Percentiles rank a stretch among this genome's conserved stretches.
These are phyloP conservation scores for Discostella pseudostelligera DNA, from an alignment of 108 stramenopile species.

Conservation along the genomic window DNA sequence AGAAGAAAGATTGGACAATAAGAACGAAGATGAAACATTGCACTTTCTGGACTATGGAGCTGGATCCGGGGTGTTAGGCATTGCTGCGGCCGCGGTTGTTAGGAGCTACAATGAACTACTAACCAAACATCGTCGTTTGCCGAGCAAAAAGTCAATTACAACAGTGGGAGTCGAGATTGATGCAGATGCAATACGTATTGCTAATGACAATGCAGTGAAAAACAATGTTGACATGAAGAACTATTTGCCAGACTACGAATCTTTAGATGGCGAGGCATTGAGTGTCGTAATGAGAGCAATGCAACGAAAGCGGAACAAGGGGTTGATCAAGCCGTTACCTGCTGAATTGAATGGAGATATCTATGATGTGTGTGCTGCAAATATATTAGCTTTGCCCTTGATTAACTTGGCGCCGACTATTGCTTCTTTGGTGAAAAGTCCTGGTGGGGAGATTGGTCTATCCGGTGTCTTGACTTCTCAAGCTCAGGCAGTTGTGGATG, in stretches of 20 bases:
- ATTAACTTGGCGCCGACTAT: slow-evolving; percentile 58
- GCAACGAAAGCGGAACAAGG: slow-evolving; percentile 42
- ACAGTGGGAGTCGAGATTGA: slow-evolving; percentile 81
- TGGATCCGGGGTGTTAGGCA: slow-evolving; percentile 81
- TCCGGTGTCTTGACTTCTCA: slow-evolving; percentile 68
- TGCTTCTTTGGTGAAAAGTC: slow-evolving; percentile 50
- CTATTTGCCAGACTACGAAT: slow-evolving; percentile 62
- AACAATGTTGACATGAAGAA: slow-evolving; percentile 66
- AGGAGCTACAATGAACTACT: slow-evolving; percentile 25
- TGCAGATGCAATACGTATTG: slow-evolving; percentile 78
- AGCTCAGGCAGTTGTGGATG: slow-evolving; percentile 53
- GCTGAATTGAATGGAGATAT: slow-evolving; percentile 50
- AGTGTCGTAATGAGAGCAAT: slow-evolving; percentile 65
- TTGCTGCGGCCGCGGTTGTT: slow-evolving; percentile 70
- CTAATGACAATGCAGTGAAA: slow-evolving; percentile 65
- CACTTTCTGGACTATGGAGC: slow-evolving; percentile 75
- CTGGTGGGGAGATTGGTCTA: slow-evolving; percentile 67
- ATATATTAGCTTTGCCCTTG: slow-evolving; percentile 74
- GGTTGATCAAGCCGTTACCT: slow-evolving; percentile 44
- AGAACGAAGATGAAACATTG: slow-evolving; percentile 10
- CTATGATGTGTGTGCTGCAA: slow-evolving; percentile 73
- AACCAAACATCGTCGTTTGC: slow-evolving; percentile 1
- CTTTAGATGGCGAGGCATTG: slow-evolving; percentile 62
- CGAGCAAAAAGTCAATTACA: slow-evolving; percentile 17
- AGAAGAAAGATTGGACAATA: slow-evolving; percentile 17